Base-by-base conservation (phyloP, 108 stramenopile genomes). In the Fragilaria radians region DNA sequence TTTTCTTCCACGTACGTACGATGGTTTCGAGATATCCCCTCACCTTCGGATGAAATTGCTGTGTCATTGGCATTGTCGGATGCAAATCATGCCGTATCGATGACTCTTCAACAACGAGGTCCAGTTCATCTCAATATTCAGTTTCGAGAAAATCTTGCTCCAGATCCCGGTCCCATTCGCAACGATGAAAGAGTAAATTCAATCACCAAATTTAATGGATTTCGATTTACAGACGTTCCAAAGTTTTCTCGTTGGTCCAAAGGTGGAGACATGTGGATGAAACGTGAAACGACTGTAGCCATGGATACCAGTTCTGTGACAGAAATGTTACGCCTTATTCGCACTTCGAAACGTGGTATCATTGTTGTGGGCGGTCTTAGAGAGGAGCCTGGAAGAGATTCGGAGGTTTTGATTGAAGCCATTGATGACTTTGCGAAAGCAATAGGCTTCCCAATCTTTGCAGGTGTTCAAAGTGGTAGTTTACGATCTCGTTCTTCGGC, bases 121-220 rank as follows among this genome's bases (percentile, higher is more conserved):
- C 93, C 93, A 29, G 94, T 94, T 18, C 96, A 96, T 68, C 48
- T 96, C n/a, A 96, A 96, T 62, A 74, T 96, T 47, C 87, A 89
- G 73, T 94, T 95, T 57, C 72, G 93, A 32, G 96, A 96, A 65
- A 96, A 96, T 63, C 65, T 96, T 24, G 92, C 96, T 29, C 96
- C 96, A 0, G 85, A 86, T 30, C 79, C 57, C 25, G 96, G 96
- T 1, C 82, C 91, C 1, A 77, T 94, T 30, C 70, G 95, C 17
- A 89, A 85, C 46, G 82, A 87, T 46, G 67, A 76, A 28, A 59
- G 88, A 0, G 48, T 59, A n/a, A 76, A 73, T n/a, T 70, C 81
- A 1, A 55, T 70, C 5, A 81, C 85, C 32, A 73, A 61, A 46
- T 87, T 80, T 55, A 75, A 86, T 45, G 67, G 52, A 3, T 24